Evolutionary conservation across 805 yeast species (phyloP), one percentile per base, ranked within the genome.

Genomic region (Komagataella populi): DNA sequence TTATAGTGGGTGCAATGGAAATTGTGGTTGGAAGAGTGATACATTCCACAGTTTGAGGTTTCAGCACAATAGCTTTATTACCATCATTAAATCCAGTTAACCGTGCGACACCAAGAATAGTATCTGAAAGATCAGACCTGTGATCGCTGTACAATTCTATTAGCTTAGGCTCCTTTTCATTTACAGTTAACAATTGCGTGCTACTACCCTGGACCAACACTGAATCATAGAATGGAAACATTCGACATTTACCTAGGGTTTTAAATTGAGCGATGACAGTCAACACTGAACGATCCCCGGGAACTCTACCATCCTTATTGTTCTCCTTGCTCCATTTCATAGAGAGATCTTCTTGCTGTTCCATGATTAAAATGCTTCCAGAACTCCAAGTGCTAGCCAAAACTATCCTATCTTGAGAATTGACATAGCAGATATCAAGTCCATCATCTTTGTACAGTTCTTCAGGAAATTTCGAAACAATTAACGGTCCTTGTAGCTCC

Each of bases 391-490:
- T 36, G 30, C 47, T 45, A 63, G 5, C 60, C 48, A 20, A 64
- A 46, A 23, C 65, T 1, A 54, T 50, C 6, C 61, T 65, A 43
- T 67, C 60, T 6, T 17, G 16, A n/a, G 18, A 22, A 2, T 59
- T 56, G 48, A 61, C 10, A 4, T 63, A 52, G 0, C 58, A 46
- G 6, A 78, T 58, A 36, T 67, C 69, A 5, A 62, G 53, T 0
- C 77, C 76, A 6, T 69, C 68, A 39, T 68, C 73, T 3, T 66
- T 68, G 59, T 83, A 81, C 3, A 83, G 61, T 8, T 59, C 62
- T 2, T 70, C 73, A 0, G 86, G 84, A 55, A 70, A 83, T 3
- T 86, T 84, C 30, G 65, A 59, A 12, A 80, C 65, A 0, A 68
- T 57, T 50, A 78, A 67, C 1, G 87, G 84, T 2, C 87, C 87